Percentiles rank a stretch among this genome's conserved stretches.
Conservation (phyloP, 1,284 basidiomycete genomes). For the Phylloporus sp. region DNA sequence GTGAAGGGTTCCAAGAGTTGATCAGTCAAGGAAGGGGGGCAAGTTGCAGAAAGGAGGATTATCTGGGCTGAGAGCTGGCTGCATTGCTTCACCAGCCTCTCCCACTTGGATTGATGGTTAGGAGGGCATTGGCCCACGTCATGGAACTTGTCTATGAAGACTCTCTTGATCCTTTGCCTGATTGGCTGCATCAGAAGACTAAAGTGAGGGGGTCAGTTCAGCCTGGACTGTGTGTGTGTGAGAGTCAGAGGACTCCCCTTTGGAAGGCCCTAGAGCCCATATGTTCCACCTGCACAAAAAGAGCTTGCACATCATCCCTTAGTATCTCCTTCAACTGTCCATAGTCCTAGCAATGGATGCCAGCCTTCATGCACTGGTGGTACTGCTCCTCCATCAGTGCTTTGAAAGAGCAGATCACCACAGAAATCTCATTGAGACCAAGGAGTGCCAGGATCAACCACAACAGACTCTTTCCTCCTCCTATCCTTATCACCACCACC, state of each 20-base stretch:
- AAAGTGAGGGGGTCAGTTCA: too few species aligned
- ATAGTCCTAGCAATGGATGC: background rate
- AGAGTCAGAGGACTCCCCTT: background rate
- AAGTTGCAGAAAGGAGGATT: background rate
- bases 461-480: constrained; percentile 19
- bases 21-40: background rate
- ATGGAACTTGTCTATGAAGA: background rate
- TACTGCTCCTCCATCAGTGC: constrained; percentile 14
- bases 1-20: background rate
- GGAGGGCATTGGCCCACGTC: background rate
- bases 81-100: background rate
- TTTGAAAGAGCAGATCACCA: constrained; percentile 14
- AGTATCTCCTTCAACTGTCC: background rate
- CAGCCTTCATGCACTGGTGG: background rate
- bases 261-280: background rate
- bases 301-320: background rate
- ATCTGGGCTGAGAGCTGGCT: background rate
- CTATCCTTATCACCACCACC: constrained; percentile 15
- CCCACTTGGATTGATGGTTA: background rate
- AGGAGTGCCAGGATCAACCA: constrained; percentile 11
- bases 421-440: background rate
- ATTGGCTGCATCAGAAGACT: background rate
- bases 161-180: background rate
- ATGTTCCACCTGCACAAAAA: constrained; percentile 24
- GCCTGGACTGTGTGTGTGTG: too few species aligned